A percentile compares a stretch with the other conserved stretches of the same genome.
Conservation (phyloP, 208 protist genomes). For the Phytomonas francai region DNA sequence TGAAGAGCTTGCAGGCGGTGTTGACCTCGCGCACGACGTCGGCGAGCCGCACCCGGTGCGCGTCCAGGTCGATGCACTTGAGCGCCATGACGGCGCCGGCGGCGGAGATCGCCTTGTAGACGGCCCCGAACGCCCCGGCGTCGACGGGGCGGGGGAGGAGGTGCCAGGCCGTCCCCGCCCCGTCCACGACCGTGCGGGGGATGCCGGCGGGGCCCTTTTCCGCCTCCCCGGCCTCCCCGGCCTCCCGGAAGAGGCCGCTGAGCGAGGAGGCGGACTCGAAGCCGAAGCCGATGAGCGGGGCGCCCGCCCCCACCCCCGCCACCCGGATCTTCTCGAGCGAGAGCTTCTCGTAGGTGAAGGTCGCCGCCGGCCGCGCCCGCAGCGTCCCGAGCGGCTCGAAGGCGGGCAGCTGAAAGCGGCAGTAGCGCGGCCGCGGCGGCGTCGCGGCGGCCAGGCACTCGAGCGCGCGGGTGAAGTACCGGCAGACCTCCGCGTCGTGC, state of each 20-base stretch:
- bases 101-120: slow-evolving; percentile 30
- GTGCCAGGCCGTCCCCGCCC: slow-evolving; percentile 19
- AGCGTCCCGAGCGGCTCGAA: slow-evolving; percentile 28
- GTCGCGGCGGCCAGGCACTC: slow-evolving; percentile 8
- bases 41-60: slow-evolving; percentile 12
- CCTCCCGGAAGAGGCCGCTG: background rate
- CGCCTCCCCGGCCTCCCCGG: background rate
- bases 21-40: slow-evolving; percentile 46
- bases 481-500: slow-evolving; percentile 18
- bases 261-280: background rate
- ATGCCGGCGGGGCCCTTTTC: background rate
- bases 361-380: background rate
- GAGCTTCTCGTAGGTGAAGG: slow-evolving; percentile 18
- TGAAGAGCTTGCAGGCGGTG: slow-evolving; percentile 31
- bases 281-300: background rate
- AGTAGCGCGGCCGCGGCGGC: slow-evolving; percentile 33
- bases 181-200: slow-evolving; percentile 23
- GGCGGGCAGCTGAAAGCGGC: slow-evolving; percentile 34
- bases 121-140: slow-evolving; percentile 29
- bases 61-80: slow-evolving; percentile 32
- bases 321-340: slow-evolving; percentile 11
- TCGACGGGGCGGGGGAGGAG: slow-evolving; percentile 23
- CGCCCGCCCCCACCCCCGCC: slow-evolving; percentile 1
- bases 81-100: slow-evolving; percentile 27
- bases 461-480: slow-evolving; percentile 10